Evolutionary conservation across 768 basidiomycete species (phyloP), one percentile per base, ranked within the genome.

Genomic region (Boletus speciosus): DNA sequence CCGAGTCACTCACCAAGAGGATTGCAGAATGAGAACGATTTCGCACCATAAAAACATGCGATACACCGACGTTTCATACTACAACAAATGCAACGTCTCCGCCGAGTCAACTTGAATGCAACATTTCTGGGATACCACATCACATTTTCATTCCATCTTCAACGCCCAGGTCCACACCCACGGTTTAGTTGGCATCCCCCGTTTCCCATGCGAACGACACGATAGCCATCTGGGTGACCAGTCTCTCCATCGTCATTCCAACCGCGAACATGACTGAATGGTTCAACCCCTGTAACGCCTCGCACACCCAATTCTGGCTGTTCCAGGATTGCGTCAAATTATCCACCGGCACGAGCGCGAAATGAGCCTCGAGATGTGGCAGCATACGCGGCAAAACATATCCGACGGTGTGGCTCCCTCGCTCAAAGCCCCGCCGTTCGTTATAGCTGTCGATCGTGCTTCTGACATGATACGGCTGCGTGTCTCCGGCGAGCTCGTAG

Each of bases 401-500:
- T 35, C 58, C 58, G 23, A 60, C 27, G 14, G 39, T 49, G 36
- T 60, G 53, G 29, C 29, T 61, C 12, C 58, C 59, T 36, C 49
- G 41, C 21, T 60, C 52, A 8, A 37, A 32, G 0, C 54, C 49
- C 5, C 47, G 35, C 5, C 38, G 42, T 4, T n/a, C 2, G 42
- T 48, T 44, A 5, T 45, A 38, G 23, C 2, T 6, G 23, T 56
- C 8, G 42, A 61, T 23, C 6, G 47, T 56, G 38, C 38, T 51
- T 8, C 10, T 32, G 14, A 46, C 16, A 4, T 34, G 35, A 42
- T 49, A 46, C 16, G 21, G 31, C 2, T 10, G 49, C 1, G 46
- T 15, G 7, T 44, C 37, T 2, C 42, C 38, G 10, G 8, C 14
- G 46, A 56, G 49, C 25, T 61, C 58, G 43, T 60, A 56, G 47